Evolutionary conservation across 305 asterid species (phyloP).

Genomic region (Solanum hybrid): DNA sequence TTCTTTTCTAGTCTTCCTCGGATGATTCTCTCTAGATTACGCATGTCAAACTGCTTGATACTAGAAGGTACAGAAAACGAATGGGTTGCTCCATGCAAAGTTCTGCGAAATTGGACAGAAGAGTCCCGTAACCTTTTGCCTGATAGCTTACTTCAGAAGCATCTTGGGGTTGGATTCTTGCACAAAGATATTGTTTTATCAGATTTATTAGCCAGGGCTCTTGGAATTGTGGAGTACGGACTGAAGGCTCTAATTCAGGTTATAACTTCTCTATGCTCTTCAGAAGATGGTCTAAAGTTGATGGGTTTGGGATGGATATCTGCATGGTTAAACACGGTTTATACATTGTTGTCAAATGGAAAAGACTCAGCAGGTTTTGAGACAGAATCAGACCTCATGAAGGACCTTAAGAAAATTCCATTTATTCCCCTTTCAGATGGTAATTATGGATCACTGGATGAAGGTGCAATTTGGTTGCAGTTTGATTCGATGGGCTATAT

Average conservation of each 20-base stretch:
- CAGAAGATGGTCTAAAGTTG: slow-evolving; percentile 45
- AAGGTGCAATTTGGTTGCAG: slow-evolving; percentile 77
- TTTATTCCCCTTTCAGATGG: slow-evolving; percentile 90
- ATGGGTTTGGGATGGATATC: slow-evolving; percentile 79
- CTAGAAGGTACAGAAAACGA: slow-evolving; percentile 44
- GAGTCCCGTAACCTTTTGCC: slow-evolving; percentile 60
- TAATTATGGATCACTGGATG: slow-evolving; percentile 54
- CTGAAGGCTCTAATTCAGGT: slow-evolving; percentile 40
- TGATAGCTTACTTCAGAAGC: slow-evolving; percentile 54
- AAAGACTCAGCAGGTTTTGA: slow-evolving; percentile 24
- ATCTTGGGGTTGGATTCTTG: slow-evolving; percentile 81
- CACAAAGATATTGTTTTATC: slow-evolving; percentile 65
- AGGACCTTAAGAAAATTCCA: slow-evolving; percentile 42
- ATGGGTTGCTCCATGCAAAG: slow-evolving; percentile 93
- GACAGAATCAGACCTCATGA: slow-evolving; percentile 40
- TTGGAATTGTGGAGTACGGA: slow-evolving; percentile 88
- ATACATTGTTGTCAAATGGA: slow-evolving; percentile 30
- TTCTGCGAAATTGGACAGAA: slow-evolving; percentile 75
- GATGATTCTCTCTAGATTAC: slow-evolving; percentile 61
- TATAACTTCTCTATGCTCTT: slow-evolving; percentile 50
- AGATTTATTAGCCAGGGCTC: slow-evolving; percentile 70
- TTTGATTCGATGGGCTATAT: slow-evolving; percentile 33
- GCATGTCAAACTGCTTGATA: slow-evolving; percentile 72
- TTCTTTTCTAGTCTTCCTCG: slow-evolving; percentile 82
- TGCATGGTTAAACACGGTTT: slow-evolving; percentile 58